Evolutionary conservation across 1,284 basidiomycete species (phyloP).

Genomic region (Tylopilus sp.): DNA sequence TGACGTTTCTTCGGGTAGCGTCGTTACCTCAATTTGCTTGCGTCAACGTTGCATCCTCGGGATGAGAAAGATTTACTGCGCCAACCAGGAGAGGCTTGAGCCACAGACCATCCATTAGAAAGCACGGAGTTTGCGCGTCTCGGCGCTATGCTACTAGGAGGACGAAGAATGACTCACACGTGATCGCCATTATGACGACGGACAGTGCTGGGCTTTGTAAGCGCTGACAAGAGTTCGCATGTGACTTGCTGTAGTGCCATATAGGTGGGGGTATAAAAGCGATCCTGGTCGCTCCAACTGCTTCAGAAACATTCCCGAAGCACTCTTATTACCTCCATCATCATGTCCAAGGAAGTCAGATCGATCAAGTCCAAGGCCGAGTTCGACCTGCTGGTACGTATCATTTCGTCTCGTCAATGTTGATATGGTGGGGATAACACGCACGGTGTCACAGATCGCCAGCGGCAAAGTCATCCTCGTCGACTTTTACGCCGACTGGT

Average conservation of each 20-base stretch:
- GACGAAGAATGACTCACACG: background rate
- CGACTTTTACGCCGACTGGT: conserved; percentile 62
- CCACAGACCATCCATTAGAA: no score
- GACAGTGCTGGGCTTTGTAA: background rate
- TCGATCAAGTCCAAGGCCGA: conserved; percentile 2
- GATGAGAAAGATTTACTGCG: background rate
- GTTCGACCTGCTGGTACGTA: conserved; percentile 17
- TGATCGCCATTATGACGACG: background rate
- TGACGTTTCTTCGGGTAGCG: no score
- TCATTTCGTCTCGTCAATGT: no score
- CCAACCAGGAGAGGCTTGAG: background rate
- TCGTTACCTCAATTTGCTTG: no score
- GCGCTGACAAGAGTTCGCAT: conserved; percentile 1
- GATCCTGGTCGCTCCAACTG: background rate
- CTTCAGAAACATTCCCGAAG: background rate
- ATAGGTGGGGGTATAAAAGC: background rate
- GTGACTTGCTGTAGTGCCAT: background rate
- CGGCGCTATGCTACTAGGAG: no score
- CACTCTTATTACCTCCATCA: background rate
- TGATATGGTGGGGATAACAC: background rate
- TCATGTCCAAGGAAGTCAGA: conserved; percentile 9
- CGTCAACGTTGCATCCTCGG: background rate
- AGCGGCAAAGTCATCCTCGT: conserved; percentile 45
- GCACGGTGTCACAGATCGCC: conserved; percentile 1
- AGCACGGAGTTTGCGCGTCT: no score